phyloP scores from a whole-genome alignment of 2,329 filamentous ascomycete genomes.

The Colletotrichum brevisporum region DNA sequence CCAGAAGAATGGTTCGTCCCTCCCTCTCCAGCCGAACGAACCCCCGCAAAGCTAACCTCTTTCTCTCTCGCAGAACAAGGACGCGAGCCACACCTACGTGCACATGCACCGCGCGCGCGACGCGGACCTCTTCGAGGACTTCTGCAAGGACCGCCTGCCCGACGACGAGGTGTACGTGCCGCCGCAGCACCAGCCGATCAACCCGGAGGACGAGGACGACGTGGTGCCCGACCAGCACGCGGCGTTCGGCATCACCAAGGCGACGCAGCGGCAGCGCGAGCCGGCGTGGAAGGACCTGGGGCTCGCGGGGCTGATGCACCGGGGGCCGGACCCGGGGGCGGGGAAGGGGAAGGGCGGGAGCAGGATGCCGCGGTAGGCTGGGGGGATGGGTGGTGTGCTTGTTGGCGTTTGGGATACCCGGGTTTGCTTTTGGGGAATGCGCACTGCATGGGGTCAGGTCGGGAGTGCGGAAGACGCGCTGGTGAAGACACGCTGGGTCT shows the following conservation, averaged over 20 bases:
- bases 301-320: conserved; percentile 77
- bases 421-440: conserved; percentile 12
- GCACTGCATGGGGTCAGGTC: no score
- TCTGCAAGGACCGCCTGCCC: conserved; percentile 79
- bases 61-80: conserved; percentile 70
- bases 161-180: conserved; percentile 87
- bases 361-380: conserved; percentile 31
- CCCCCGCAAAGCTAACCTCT: neutral
- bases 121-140: conserved; percentile 84
- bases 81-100: conserved; percentile 81
- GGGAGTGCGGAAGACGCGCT: no score
- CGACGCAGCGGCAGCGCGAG: conserved; percentile 79
- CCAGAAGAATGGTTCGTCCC: conserved; percentile 15
- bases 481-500: no score
- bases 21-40: no score
- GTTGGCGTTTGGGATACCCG: conserved; percentile 36
- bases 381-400: neutral
- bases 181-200: conserved; percentile 83
- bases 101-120: conserved; percentile 81
- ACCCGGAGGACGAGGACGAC: conserved; percentile 90
- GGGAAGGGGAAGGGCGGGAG: conserved; percentile 36
- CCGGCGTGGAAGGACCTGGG: conserved; percentile 85
- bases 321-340: conserved; percentile 65
- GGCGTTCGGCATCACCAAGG: conserved; percentile 87
- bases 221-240: conserved; percentile 91